Base-by-base conservation (phyloP, 495 filamentous ascomycete species). In the Trichoderma gamsii region DNA sequence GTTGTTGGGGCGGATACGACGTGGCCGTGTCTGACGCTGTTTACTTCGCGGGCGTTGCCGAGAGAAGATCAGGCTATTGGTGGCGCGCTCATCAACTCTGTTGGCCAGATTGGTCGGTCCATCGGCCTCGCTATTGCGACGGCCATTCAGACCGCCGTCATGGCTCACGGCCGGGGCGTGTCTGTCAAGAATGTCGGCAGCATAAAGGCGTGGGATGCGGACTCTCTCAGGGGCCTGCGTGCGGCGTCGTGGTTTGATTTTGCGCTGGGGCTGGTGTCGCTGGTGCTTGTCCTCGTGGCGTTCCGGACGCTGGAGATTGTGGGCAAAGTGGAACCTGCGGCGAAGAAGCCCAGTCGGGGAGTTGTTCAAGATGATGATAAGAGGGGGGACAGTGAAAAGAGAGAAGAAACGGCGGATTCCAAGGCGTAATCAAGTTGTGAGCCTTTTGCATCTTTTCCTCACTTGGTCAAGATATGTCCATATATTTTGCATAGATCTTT, bases 51-150 rank as follows among this genome's bases (percentile, higher is more conserved):
- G 66, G 77, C 79, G 4, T 74, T 89, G 13, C 83, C 86, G 15
- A 76, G 80, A n/a, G 81, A 84, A 29, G 86, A 88, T 66, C 87
- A 88, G 70, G 83, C 85, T 0, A 67, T 89, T 2, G 85, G 85
- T 3, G 86, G 86, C 0, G 87, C 84, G 0, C 76, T 88, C 13
- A 82, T 88, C 69, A 88, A 88, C 66, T 79, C 86, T 0, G 83
- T 85, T 65, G 85, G 82, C 0, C 84, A 86, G 66, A 69, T 88
- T 4, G 87, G 87, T 0, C 72, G 86, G 43, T 80, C 86, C 0
- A 77, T 89, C 41, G 82, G 84, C 0, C 73, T 89, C 35, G 86
- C 87, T 0, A 79, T 88, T 61, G 82, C 79, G 0, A 85, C 85
- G 11, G 85, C 84, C 0, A 76, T 86, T 7, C 83, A 89, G 72